These are phyloP conservation scores for Amanita rimosa DNA, from an alignment of 768 basidiomycete genomes.

Conservation along the genomic window DNA sequence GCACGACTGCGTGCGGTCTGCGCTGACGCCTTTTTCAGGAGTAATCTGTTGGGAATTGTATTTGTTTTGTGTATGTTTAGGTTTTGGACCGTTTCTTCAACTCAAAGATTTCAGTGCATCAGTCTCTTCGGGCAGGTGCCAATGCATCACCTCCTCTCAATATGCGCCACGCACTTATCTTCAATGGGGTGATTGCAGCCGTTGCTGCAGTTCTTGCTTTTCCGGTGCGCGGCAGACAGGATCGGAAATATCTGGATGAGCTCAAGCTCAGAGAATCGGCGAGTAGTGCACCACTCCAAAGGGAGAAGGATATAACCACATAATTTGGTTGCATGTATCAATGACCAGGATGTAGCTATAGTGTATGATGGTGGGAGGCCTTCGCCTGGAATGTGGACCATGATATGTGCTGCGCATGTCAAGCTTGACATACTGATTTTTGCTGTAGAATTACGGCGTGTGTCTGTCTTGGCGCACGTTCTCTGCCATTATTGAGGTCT, in stretches of 20 bases:
- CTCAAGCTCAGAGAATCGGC: slow-evolving; percentile 21
- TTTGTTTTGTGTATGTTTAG: slow-evolving; percentile 44
- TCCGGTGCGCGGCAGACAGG: slow-evolving; percentile 49
- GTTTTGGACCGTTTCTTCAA: not conserved
- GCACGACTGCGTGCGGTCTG: not conserved
- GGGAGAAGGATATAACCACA: not conserved
- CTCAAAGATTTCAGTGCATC: slow-evolving; percentile 32
- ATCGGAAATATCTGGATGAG: slow-evolving; percentile 52
- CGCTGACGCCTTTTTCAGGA: slow-evolving; percentile 22
- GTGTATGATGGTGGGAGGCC: no score
- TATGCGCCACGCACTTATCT: slow-evolving; percentile 58
- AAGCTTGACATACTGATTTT: no score
- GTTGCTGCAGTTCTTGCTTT: slow-evolving; percentile 29
- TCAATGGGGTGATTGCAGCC: slow-evolving; percentile 46
- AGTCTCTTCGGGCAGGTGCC: slow-evolving; percentile 52
- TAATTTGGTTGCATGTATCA: no score
- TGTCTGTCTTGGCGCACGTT: no score
- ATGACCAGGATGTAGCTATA: no score
- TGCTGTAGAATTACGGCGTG: no score
- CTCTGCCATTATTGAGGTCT: no score
- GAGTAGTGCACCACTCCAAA: slow-evolving; percentile 1
- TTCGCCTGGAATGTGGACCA: no score
- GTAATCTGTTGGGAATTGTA: slow-evolving; percentile 53
- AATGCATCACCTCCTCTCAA: slow-evolving; percentile 60
- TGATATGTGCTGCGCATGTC: no score